A percentile compares a stretch with the other conserved stretches of the same genome.
phyloP scores from a whole-genome alignment of 2,329 filamentous ascomycete species.

The Alternaria metachromatica region DNA sequence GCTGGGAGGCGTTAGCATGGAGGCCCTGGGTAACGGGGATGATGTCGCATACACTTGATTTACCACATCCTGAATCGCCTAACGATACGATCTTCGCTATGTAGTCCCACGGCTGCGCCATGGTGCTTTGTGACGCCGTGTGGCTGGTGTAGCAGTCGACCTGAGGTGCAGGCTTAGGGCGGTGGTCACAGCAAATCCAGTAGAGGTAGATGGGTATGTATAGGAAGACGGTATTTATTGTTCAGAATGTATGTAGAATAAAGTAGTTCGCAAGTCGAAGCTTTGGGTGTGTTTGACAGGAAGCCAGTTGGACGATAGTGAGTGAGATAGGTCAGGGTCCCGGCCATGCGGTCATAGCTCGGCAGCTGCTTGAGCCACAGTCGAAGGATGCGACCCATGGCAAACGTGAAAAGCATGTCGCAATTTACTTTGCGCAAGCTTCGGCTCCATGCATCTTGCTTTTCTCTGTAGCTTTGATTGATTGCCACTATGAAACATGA shows the following conservation, averaged over 20 bases:
- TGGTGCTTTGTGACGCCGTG: conserved; percentile 29
- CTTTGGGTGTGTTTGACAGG: not conserved
- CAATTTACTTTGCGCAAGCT: not conserved
- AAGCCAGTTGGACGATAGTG: conserved; percentile 9
- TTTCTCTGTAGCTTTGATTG: not conserved
- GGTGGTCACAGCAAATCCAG: not conserved
- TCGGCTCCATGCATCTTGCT: not conserved
- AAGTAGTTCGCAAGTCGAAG: not conserved
- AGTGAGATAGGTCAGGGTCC: conserved; percentile 8
- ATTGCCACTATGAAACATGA: not conserved
- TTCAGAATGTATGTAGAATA: not conserved
- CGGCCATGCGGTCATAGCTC: conserved; percentile 29
- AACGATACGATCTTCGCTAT: conserved; percentile 99
- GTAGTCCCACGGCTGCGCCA: conserved; percentile 87
- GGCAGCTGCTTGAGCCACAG: conserved; percentile 6
- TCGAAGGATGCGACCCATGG: not conserved
- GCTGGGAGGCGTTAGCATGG: conserved; percentile 51
- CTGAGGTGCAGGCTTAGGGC: not conserved
- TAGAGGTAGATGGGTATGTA: not conserved
- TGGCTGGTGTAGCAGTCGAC: not conserved
- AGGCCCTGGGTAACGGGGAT: not conserved
- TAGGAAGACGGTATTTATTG: not conserved
- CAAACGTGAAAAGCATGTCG: not conserved
- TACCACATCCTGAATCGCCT: conserved; percentile 94
- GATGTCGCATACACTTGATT: conserved; percentile 67